Evolutionary conservation across 1,284 basidiomycete species (phyloP), one percentile per base, ranked within the genome.

Genomic region (Somion occarium): DNA sequence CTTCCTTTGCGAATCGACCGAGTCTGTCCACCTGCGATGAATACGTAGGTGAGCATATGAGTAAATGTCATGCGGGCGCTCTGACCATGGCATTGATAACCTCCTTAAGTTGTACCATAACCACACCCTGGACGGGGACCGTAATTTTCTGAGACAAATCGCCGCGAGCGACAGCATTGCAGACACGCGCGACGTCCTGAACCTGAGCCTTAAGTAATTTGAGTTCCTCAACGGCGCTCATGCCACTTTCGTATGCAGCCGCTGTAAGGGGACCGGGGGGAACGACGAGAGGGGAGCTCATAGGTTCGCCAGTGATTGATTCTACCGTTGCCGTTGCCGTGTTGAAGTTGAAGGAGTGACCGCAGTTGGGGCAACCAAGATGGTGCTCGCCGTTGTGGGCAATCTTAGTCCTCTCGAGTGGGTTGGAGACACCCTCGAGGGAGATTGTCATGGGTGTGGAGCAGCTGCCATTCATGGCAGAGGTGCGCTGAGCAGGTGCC

Each of bases 91-190:
- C 88, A 65, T 98, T 98, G 75, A 98, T 97, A 61, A 96, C 94
- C 59, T 98, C 93, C 77, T 98, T 98, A 64, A 98, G 83, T 70
- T 97, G 92, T 18, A 95, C 89, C 93, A 99, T 97, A 54, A 96
- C 92, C 53, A 91, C 89, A 58, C 95, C 95, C 69, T 98, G 92
- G 4, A 98, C 96, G 26, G 89, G 91, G 4, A 98, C 94, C 39
- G 91, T 95, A 59, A 99, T 97, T 75, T 97, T 96, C 73, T 98
- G 92, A 43, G 88, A 90, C 57, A 99, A 72, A 68, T 99, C 96
- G 26, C 95, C 95, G 20, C 85, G 79, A 0, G 96, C 96, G 57
- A 99, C 95, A 19, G 95, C 95, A 68, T 94, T 94, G 71, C 95
- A 98, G 26, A 98, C 95, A 37, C 93, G 79, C 39, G 88, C 87